Evolutionary conservation across 2,329 filamentous ascomycete species (phyloP).

Genomic region (Claviceps capensis): DNA sequence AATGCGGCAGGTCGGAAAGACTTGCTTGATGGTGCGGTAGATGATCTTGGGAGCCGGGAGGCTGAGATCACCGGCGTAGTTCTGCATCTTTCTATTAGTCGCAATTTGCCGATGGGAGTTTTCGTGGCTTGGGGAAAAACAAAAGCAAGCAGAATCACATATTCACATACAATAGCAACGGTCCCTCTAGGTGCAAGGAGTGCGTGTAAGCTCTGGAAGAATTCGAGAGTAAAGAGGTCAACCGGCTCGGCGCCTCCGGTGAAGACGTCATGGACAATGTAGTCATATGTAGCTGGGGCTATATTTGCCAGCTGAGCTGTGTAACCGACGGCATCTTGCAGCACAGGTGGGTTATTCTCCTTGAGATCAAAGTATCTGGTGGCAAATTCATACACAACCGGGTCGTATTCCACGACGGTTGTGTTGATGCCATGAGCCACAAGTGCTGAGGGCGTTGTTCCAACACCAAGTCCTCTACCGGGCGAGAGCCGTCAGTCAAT

Average conservation of each 20-base stretch:
- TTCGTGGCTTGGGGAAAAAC: not conserved
- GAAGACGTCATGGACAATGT: slow-evolving; percentile 95
- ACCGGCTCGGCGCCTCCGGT: slow-evolving; percentile 90
- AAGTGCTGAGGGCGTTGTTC: slow-evolving; percentile 77
- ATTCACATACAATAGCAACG: slow-evolving; percentile 63
- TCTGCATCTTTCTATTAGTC: slow-evolving; percentile 35
- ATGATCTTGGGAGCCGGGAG: slow-evolving; percentile 65
- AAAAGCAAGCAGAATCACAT: too few species aligned
- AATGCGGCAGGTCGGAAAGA: slow-evolving; percentile 83
- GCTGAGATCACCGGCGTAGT: slow-evolving; percentile 82
- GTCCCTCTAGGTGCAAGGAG: slow-evolving; percentile 68
- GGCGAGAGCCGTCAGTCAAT: not conserved
- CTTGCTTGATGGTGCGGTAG: slow-evolving; percentile 64
- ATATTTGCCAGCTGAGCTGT: slow-evolving; percentile 31
- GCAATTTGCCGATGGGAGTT: not conserved
- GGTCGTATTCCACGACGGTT: slow-evolving; percentile 90
- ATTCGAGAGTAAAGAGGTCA: slow-evolving; percentile 74
- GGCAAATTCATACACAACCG: slow-evolving; percentile 74
- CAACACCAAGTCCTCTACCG: slow-evolving; percentile 71
- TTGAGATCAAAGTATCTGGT: slow-evolving; percentile 70
- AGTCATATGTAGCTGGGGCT: slow-evolving; percentile 53
- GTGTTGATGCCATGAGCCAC: slow-evolving; percentile 82
- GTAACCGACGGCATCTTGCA: slow-evolving; percentile 71
- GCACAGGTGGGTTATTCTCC: slow-evolving; percentile 61
- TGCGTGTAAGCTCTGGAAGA: slow-evolving; percentile 54